phyloP scores from a whole-genome alignment of 2,329 filamentous ascomycete species.

The Botryotinia convoluta region DNA sequence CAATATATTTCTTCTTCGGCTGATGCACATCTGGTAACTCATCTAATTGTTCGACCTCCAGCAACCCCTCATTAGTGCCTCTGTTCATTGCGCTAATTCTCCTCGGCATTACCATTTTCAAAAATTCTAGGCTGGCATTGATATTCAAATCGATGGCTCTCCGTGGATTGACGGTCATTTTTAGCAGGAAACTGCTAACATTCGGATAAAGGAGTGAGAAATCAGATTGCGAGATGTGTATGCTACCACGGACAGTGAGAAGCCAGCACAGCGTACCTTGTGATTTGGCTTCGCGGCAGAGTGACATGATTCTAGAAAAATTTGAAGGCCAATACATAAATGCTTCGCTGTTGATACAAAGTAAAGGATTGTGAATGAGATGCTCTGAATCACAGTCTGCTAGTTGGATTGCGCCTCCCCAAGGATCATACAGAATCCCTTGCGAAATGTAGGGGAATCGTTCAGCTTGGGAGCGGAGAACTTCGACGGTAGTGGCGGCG shows the following conservation, averaged over 20 bases:
- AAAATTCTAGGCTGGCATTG: constrained; percentile 60
- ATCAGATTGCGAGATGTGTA: constrained; percentile 65
- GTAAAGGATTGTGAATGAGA: constrained; percentile 51
- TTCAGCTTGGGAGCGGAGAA: constrained; percentile 50
- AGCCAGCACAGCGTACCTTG: constrained; percentile 49
- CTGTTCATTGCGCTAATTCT: constrained; percentile 49
- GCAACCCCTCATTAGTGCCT: constrained; percentile 53
- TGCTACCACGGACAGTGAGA: constrained; percentile 55
- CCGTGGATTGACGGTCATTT: constrained; percentile 61
- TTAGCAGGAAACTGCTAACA: constrained; percentile 56
- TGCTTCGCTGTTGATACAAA: constrained; percentile 65
- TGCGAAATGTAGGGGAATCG: constrained; percentile 58
- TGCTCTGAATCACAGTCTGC: constrained; percentile 45
- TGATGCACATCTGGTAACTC: constrained; percentile 51
- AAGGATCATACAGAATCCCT: constrained; percentile 65
- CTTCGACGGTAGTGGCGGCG: constrained; percentile 60
- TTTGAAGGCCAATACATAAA: constrained; percentile 70
- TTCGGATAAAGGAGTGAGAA: constrained; percentile 63
- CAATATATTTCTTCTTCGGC: constrained; percentile 58
- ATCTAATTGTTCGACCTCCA: constrained; percentile 43
- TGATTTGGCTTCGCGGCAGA: constrained; percentile 55
- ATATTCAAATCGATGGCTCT: constrained; percentile 63
- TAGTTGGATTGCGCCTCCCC: constrained; percentile 51
- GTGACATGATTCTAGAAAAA: constrained; percentile 54
- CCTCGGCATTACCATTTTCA: constrained; percentile 51